A percentile compares a stretch with the other conserved stretches of the same genome.
Conservation (phyloP, 805 yeast genomes). For the Kodamaea leandrae region DNA sequence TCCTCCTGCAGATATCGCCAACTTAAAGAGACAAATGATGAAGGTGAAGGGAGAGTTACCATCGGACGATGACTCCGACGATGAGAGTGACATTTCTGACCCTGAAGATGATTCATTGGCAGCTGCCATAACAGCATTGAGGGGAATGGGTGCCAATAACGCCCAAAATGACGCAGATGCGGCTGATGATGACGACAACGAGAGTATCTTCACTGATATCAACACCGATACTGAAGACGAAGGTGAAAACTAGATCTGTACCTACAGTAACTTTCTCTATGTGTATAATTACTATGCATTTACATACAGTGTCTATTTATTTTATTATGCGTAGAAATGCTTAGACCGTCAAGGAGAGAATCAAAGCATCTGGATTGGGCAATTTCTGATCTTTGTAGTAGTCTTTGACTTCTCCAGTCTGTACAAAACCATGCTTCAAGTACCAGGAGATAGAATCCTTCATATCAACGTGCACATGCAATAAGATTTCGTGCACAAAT, state of each 20-base stretch:
- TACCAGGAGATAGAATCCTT: slow-evolving; percentile 50
- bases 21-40: slow-evolving; percentile 11
- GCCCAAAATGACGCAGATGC: slow-evolving; percentile 30
- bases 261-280: neutral
- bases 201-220: slow-evolving; percentile 43
- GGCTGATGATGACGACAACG: slow-evolving; percentile 40
- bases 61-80: slow-evolving; percentile 33
- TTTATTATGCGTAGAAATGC: no score
- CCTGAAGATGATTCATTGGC: slow-evolving; percentile 75
- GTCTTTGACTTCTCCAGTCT: slow-evolving; percentile 34
- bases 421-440: slow-evolving; percentile 45
- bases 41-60: slow-evolving; percentile 25
- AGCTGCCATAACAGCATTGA: slow-evolving; percentile 67
- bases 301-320: neutral
- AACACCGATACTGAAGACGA: slow-evolving; percentile 47
- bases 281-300: slow-evolving; percentile 2
- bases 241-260: slow-evolving; percentile 19
- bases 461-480: slow-evolving; percentile 52
- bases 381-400: slow-evolving; percentile 50
- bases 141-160: slow-evolving; percentile 44
- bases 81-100: slow-evolving; percentile 58
- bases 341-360: slow-evolving; percentile 20
- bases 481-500: slow-evolving; percentile 50
- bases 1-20: slow-evolving; percentile 37
- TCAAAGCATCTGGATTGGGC: slow-evolving; percentile 47